Evolutionary conservation across 257 asterid species (phyloP).

Genomic region (Apocynum venetum): DNA sequence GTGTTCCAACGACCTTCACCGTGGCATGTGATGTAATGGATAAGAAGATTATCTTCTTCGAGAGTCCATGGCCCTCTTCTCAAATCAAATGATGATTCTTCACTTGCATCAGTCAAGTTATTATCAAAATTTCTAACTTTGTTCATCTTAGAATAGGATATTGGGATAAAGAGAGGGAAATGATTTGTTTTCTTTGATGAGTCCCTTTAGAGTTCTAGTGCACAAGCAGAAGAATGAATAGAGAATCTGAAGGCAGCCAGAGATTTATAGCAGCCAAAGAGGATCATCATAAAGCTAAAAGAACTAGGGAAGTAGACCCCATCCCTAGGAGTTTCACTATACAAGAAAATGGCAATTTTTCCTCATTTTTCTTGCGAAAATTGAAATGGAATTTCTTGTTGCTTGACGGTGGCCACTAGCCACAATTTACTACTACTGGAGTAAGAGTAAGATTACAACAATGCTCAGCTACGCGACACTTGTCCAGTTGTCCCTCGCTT

Average conservation of each 20-base stretch:
- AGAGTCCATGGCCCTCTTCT: slow-evolving; percentile 92
- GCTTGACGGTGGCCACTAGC: slow-evolving; percentile 14
- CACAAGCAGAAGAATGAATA: slow-evolving; percentile 14
- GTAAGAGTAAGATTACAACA: not conserved
- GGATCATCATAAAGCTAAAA: slow-evolving; percentile 14
- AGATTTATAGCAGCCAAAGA: slow-evolving; percentile 43
- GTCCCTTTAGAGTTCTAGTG: not conserved
- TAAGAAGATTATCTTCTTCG: slow-evolving; percentile 83
- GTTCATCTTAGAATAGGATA: slow-evolving; percentile 24
- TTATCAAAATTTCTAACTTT: slow-evolving; percentile 6
- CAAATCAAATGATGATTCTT: slow-evolving; percentile 28
- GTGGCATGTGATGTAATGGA: slow-evolving; percentile 43
- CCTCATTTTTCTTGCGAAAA: not conserved
- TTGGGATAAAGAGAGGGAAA: not conserved
- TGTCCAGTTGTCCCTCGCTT: no score
- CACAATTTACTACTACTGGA: slow-evolving; percentile 13
- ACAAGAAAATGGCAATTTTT: slow-evolving; percentile 12
- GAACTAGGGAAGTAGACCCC: slow-evolving; percentile 19
- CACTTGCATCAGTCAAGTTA: slow-evolving; percentile 17
- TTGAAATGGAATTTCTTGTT: slow-evolving; percentile 31
- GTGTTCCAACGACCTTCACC: slow-evolving; percentile 91
- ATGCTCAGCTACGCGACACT: no score
- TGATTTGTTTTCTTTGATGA: not conserved
- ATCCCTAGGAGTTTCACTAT: slow-evolving; percentile 22
- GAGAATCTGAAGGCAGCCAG: slow-evolving; percentile 21